A percentile compares a stretch with the other conserved stretches of the same genome.
Evolutionary conservation across 2,329 filamentous ascomycete species (phyloP).

Genomic region (Cercospora janseana): DNA sequence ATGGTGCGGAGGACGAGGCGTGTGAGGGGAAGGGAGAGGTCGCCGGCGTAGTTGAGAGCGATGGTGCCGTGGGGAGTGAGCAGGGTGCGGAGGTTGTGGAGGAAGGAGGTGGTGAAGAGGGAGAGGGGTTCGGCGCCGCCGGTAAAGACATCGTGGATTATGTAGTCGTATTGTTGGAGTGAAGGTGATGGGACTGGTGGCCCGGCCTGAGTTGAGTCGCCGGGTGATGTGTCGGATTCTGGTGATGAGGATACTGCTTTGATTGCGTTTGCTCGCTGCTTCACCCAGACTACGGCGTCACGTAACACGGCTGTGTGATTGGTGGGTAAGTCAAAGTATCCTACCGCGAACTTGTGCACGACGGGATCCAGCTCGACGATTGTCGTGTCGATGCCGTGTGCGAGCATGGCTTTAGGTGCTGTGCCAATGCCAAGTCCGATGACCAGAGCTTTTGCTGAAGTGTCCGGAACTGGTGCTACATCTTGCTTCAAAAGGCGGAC

Average conservation of each 20-base stretch:
- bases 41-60: conserved; percentile 95
- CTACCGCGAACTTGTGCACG: conserved; percentile 76
- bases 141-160: conserved; percentile 96
- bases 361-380: conserved; percentile 92
- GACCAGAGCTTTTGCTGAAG: conserved; percentile 62
- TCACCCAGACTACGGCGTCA: conserved; percentile 72
- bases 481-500: conserved; percentile 71
- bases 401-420: conserved; percentile 78
- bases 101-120: conserved; percentile 84
- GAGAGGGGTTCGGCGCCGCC: conserved; percentile 87
- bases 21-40: conserved; percentile 73
- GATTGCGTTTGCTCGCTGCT: conserved; percentile 45
- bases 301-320: conserved; percentile 78
- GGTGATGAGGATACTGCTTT: conserved; percentile 1
- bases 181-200: no score
- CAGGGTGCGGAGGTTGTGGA: conserved; percentile 67
- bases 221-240: background rate
- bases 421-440: conserved; percentile 93
- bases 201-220: no score
- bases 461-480: conserved; percentile 37
- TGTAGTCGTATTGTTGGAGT: conserved; percentile 78
- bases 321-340: conserved; percentile 75
- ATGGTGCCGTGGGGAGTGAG: conserved; percentile 73
- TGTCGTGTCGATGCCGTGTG: conserved; percentile 87
- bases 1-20: conserved; percentile 81